phyloP scores from a whole-genome alignment of 768 basidiomycete genomes.

The Termitomyces sp. region DNA sequence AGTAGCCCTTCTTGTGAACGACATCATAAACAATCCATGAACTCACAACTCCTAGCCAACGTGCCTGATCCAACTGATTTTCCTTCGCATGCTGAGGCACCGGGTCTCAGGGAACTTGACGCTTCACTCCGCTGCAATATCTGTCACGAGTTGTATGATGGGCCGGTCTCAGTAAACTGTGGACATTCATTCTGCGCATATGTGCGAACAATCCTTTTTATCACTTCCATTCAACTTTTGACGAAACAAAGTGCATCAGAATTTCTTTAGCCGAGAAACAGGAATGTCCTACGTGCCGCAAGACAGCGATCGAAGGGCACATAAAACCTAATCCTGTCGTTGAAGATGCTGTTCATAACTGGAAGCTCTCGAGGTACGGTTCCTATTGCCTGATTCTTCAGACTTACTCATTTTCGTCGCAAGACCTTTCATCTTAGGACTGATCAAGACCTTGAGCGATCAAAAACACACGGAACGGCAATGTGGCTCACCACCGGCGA shows the following conservation, averaged over 20 bases:
- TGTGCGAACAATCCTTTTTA: slow-evolving; percentile 31
- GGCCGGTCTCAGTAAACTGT: slow-evolving; percentile 67
- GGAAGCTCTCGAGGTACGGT: slow-evolving; percentile 63
- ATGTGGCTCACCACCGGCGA: background rate
- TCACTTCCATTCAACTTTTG: background rate
- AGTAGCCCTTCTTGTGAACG: no score
- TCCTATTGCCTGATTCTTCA: background rate
- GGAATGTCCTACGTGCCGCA: slow-evolving; percentile 71
- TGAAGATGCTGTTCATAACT: slow-evolving; percentile 65
- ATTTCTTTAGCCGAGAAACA: slow-evolving; percentile 48
- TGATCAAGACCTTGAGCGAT: slow-evolving; percentile 22
- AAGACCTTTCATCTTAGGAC: slow-evolving; percentile 38
- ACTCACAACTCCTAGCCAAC: slow-evolving; percentile 21
- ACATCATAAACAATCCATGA: slow-evolving; percentile 15
- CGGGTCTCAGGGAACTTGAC: slow-evolving; percentile 61
- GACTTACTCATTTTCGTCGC: background rate
- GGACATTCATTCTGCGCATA: slow-evolving; percentile 82
- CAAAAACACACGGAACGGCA: slow-evolving; percentile 19
- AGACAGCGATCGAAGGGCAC: slow-evolving; percentile 50
- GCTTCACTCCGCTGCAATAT: slow-evolving; percentile 66
- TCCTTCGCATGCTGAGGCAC: slow-evolving; percentile 32
- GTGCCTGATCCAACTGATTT: slow-evolving; percentile 71
- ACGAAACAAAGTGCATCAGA: slow-evolving; percentile 57
- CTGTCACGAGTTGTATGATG: slow-evolving; percentile 68
- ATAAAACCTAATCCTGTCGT: slow-evolving; percentile 64